Conservation (phyloP, 2,329 filamentous ascomycete species). For the Rugonectria rugulosa region DNA sequence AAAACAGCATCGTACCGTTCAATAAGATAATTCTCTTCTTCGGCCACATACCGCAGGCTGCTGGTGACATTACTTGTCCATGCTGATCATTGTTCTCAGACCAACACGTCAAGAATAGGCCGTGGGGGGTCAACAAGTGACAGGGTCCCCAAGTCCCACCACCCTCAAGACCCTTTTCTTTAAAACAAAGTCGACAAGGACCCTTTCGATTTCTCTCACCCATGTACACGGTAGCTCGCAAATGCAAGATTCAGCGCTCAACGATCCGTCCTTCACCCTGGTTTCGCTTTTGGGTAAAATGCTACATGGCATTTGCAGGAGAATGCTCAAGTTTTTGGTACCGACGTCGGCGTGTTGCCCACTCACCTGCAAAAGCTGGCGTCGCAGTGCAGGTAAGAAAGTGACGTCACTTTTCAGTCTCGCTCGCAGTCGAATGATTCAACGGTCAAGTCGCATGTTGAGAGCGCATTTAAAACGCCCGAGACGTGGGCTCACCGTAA, state of each 20-base stretch:
- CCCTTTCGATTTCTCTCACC: background rate
- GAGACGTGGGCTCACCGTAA: slow-evolving; percentile 18
- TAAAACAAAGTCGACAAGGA: background rate
- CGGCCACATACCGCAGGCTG: too few species aligned
- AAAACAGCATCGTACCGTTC: too few species aligned
- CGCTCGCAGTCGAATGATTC: slow-evolving; percentile 17
- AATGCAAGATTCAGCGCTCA: background rate
- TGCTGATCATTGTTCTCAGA: too few species aligned
- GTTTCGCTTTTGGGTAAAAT: background rate
- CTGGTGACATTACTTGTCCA: too few species aligned
- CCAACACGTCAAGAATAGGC: too few species aligned
- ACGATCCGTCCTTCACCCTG: background rate
- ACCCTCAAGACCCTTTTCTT: background rate
- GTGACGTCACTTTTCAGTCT: slow-evolving; percentile 13
- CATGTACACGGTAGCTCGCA: too few species aligned
- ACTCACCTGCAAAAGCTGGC: background rate
- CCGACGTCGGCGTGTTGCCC: too few species aligned
- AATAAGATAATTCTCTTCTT: too few species aligned
- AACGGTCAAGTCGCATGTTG: slow-evolving; percentile 20
- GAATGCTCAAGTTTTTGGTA: too few species aligned
- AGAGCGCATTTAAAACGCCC: slow-evolving; percentile 3
- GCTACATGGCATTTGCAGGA: background rate
- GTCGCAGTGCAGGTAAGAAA: background rate
- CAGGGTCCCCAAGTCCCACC: background rate
- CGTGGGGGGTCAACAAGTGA: too few species aligned